Percentiles rank a stretch among this genome's conserved stretches.
Conservation (phyloP, 129 eudicot genomes). For the Flaveria ramosissima region DNA sequence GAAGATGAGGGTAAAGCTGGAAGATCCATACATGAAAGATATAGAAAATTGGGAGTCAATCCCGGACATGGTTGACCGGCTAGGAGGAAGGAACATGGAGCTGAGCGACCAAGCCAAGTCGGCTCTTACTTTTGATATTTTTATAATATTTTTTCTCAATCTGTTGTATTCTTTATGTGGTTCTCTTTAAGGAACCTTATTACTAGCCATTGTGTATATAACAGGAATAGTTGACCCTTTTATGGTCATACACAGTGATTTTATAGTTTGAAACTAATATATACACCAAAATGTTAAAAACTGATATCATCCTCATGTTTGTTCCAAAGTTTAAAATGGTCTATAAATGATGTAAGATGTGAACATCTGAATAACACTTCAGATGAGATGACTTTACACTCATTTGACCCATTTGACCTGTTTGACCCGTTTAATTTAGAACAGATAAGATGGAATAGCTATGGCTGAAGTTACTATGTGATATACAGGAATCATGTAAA, state of each 20-base stretch:
- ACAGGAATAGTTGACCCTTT: conserved; percentile 13
- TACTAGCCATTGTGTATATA: conserved; percentile 34
- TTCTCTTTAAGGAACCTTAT: conserved; percentile 67
- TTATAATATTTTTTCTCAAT: conserved; percentile 51
- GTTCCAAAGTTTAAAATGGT: conserved; percentile 12
- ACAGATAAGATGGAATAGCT: background rate
- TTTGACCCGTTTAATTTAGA: background rate
- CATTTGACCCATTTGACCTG: background rate
- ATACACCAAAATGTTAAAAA: conserved; percentile 15
- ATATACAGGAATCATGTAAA: conserved; percentile 28
- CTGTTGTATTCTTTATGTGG: conserved; percentile 60
- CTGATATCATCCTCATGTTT: background rate
- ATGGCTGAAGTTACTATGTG: conserved; percentile 11
- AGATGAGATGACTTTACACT: background rate
- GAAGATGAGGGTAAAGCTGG: conserved; percentile 72
- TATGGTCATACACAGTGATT: conserved; percentile 19
- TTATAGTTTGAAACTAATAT: conserved; percentile 29
- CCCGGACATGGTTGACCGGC: conserved; percentile 90
- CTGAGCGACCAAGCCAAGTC: conserved; percentile 77
- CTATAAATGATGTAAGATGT: background rate
- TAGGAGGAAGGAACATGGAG: conserved; percentile 87
- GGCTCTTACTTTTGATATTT: conserved; percentile 82
- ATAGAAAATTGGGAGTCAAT: conserved; percentile 54
- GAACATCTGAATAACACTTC: background rate
- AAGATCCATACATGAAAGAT: conserved; percentile 80